Percentiles rank a stretch among this genome's conserved stretches.
These are phyloP conservation scores for Fraxinus greggii DNA, from an alignment of 305 asterid genomes.

Conservation along the genomic window DNA sequence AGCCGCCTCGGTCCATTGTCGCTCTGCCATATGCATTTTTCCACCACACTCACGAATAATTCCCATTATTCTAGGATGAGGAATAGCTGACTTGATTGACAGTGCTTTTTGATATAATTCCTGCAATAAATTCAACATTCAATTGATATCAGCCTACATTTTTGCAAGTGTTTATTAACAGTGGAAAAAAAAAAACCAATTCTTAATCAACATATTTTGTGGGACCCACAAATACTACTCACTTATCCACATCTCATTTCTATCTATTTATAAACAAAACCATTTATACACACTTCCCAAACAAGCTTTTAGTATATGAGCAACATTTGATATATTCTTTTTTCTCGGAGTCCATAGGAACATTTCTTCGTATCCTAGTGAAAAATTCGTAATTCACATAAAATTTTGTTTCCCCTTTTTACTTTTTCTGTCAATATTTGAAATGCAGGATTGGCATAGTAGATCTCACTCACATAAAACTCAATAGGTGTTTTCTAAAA, in stretches of 20 bases:
- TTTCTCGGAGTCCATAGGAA: not conserved
- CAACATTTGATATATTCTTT: not conserved
- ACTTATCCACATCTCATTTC: not conserved
- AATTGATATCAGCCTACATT: not conserved
- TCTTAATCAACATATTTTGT: not conserved
- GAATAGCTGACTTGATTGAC: constrained; percentile 90
- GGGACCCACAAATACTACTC: not conserved
- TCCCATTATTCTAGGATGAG: constrained; percentile 99
- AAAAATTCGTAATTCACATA: not conserved
- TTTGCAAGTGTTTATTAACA: not conserved
- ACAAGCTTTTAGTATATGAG: not conserved
- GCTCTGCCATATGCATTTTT: constrained; percentile 97
- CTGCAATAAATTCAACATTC: constrained; percentile 40
- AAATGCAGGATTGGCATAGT: not conserved
- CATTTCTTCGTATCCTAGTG: not conserved
- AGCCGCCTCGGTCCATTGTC: constrained; percentile 97
- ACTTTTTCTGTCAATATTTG: not conserved
- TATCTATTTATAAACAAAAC: not conserved
- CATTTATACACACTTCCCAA: not conserved
- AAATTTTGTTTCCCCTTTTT: not conserved
- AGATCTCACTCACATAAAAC: not conserved
- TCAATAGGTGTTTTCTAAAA: not conserved
- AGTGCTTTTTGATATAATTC: constrained; percentile 82
- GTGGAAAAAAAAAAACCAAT: not conserved
- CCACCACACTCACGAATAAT: constrained; percentile 99